A percentile compares a stretch with the other conserved stretches of the same genome.
Conservation (phyloP, 257 asterid species). For the Lycium barbarum region DNA sequence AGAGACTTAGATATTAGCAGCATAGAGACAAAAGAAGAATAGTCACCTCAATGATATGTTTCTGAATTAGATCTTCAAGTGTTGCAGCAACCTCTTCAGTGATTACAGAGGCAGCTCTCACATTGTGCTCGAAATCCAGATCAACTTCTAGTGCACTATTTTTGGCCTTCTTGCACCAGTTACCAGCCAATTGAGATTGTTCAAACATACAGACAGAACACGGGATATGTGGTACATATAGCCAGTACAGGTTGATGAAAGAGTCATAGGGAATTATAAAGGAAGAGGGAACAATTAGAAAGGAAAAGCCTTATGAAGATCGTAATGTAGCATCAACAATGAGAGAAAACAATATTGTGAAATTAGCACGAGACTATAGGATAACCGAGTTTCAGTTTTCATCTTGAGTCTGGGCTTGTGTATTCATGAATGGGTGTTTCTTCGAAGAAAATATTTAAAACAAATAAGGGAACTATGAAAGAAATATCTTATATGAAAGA, state of each 20-base stretch:
- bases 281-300: not conserved
- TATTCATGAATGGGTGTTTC: not conserved
- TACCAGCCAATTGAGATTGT: slow-evolving; percentile 57
- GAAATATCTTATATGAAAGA: slow-evolving; percentile 41
- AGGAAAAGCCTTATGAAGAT: not conserved
- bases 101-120: slow-evolving; percentile 86
- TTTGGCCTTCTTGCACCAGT: slow-evolving; percentile 87
- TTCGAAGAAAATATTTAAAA: not conserved
- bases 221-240: slow-evolving; percentile 26
- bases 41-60: slow-evolving; percentile 82
- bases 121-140: slow-evolving; percentile 93
- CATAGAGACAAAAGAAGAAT: not conserved
- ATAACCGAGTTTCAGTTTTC: not conserved
- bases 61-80: slow-evolving; percentile 83
- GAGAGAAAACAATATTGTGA: slow-evolving; percentile 22
- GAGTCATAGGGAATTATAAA: not conserved
- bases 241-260: not conserved
- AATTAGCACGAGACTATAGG: not conserved
- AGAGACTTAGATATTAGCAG: not conserved
- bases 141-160: slow-evolving; percentile 95
- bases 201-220: slow-evolving; percentile 16
- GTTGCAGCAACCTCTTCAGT: slow-evolving; percentile 84
- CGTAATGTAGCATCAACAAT: not conserved
- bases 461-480: not conserved
- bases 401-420: not conserved